A percentile compares a stretch with the other conserved stretches of the same genome.
phyloP scores from a whole-genome alignment of 805 yeast genomes.

The Barnettozyma populi region DNA sequence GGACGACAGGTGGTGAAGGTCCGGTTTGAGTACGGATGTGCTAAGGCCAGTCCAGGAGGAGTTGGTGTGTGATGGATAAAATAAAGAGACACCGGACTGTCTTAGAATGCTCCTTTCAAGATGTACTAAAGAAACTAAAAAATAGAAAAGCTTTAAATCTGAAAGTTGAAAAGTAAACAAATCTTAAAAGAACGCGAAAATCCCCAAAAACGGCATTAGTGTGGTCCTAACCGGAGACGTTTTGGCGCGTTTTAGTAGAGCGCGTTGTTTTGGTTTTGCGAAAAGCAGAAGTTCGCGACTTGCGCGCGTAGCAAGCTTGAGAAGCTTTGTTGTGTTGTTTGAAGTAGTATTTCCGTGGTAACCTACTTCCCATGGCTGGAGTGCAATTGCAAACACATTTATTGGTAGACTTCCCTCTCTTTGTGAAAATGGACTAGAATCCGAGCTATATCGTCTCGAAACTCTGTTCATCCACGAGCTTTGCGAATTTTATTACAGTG shows the following conservation, averaged over 20 bases:
- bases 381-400: no score
- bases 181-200: constrained; percentile 1
- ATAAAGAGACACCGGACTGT: background rate
- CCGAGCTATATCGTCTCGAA: no score
- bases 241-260: background rate
- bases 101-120: background rate
- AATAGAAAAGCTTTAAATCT: background rate
- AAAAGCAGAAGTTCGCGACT: no score
- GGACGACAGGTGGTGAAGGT: background rate
- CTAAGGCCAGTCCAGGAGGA: background rate
- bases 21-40: background rate
- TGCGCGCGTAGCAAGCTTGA: background rate
- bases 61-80: background rate
- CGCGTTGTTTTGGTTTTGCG: background rate
- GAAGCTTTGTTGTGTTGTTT: no score
- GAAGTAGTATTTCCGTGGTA: no score
- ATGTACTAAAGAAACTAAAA: background rate
- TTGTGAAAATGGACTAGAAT: no score
- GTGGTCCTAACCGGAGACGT: background rate
- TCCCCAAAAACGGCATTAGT: background rate
- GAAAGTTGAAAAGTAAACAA: constrained; percentile 4
- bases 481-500: no score
- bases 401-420: no score
- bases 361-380: no score
- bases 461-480: no score